Percentiles rank a stretch among this genome's conserved stretches.
Conservation (phyloP, 192 early-diverging fungal species). For the Entophlyctis luteolus region DNA sequence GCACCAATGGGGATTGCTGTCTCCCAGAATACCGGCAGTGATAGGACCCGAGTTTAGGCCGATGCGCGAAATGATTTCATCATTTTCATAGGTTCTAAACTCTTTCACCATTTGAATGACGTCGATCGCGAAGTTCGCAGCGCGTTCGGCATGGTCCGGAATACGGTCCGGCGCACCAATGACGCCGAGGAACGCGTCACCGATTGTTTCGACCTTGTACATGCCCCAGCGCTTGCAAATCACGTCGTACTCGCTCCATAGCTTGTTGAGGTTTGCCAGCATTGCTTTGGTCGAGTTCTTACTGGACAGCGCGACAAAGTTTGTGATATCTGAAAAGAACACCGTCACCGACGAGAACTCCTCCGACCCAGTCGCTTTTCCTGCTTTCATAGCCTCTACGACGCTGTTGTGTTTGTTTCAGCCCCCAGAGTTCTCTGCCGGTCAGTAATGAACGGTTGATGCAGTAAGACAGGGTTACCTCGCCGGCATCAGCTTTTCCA, state of each 20-base stretch:
- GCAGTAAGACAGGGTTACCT: too few relatives aligned
- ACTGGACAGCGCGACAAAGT: slow-evolving; percentile 34
- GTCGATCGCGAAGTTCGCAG: slow-evolving; percentile 30
- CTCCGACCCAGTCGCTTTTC: slow-evolving; percentile 32
- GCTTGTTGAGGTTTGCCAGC: slow-evolving; percentile 34
- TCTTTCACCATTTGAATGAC: slow-evolving; percentile 30
- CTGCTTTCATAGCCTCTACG: slow-evolving; percentile 37
- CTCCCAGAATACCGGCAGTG: slow-evolving; percentile 43
- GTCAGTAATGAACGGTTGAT: too few relatives aligned
- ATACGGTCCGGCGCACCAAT: slow-evolving; percentile 24
- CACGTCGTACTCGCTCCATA: slow-evolving; percentile 32
- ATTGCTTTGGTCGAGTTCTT: slow-evolving; percentile 33
- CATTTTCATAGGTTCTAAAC: slow-evolving; percentile 33
- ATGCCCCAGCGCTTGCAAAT: slow-evolving; percentile 39
- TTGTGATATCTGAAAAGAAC: slow-evolving; percentile 45
- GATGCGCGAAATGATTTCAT: slow-evolving; percentile 36
- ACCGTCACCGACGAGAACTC: slow-evolving; percentile 40
- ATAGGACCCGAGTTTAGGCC: slow-evolving; percentile 46
- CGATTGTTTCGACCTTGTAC: slow-evolving; percentile 51
- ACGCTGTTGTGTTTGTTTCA: slow-evolving; percentile 13
- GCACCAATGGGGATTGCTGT: slow-evolving; percentile 41
- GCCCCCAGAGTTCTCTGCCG: too few relatives aligned
- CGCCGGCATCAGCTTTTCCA: slow-evolving; percentile 33
- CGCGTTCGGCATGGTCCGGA: slow-evolving; percentile 26
- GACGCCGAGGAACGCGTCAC: slow-evolving; percentile 29